These are phyloP conservation scores for Tolypocladium guangdongense DNA, from an alignment of 2,329 filamentous ascomycete genomes.

Conservation along the genomic window DNA sequence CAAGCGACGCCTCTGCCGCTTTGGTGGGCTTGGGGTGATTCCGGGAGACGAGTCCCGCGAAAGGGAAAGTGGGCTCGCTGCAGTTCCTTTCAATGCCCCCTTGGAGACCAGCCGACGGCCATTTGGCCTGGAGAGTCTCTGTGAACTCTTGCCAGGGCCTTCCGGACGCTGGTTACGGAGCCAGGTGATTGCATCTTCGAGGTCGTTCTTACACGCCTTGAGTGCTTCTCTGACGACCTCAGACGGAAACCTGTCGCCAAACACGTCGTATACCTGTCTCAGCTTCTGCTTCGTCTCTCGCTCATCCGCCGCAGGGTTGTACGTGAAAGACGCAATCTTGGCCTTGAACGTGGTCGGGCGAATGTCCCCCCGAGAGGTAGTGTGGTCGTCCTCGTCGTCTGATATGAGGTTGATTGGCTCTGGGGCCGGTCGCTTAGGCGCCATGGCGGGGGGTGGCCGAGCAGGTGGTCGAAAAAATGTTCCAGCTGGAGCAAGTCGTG, in stretches of 20 bases:
- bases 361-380: conserved; percentile 48
- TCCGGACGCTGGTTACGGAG: conserved; percentile 11
- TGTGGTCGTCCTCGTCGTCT: conserved; percentile 34
- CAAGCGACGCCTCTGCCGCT: conserved; percentile 21
- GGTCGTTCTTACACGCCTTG: conserved; percentile 18
- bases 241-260: conserved; percentile 18
- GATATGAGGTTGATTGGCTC: conserved; percentile 36
- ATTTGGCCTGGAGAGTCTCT: conserved; percentile 8
- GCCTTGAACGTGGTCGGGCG: conserved; percentile 46
- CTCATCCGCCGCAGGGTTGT: conserved; percentile 35
- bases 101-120: conserved; percentile 21
- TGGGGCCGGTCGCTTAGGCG: conserved; percentile 24
- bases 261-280: conserved; percentile 25
- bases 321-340: conserved; percentile 27
- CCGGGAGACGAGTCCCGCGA: conserved; percentile 10
- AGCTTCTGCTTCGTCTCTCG: conserved; percentile 22
- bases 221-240: conserved; percentile 23
- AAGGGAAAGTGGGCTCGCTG: conserved; percentile 4
- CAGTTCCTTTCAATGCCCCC: conserved; percentile 11
- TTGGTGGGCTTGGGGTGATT: conserved; percentile 16
- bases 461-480: conserved; percentile 53
- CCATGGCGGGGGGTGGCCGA: conserved; percentile 11
- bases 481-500: conserved; percentile 63
- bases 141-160: background rate
- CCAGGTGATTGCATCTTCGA: conserved; percentile 23